Evolutionary conservation across 1,139 yeast species (phyloP), one percentile per base, ranked within the genome.

Genomic region (Geotrichum histeridarum): DNA sequence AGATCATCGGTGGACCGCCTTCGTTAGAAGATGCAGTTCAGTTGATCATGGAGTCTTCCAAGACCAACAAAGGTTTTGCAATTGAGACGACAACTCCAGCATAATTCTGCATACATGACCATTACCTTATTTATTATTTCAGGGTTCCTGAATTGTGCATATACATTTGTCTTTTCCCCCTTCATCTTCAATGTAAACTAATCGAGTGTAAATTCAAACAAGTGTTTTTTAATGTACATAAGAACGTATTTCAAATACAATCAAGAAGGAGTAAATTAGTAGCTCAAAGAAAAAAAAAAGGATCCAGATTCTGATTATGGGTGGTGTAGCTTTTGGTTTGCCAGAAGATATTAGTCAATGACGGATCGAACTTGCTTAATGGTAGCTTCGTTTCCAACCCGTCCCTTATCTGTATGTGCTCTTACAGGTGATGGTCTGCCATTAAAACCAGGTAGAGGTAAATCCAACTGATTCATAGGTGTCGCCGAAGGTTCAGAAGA

Each of bases 1-100:
- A 51, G n/a, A 59, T 64, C 4, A 63, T 60, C 9, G 67, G 67
- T 12, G 68, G 67, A 2, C 64, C 67, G 12, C 35, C 53, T 9
- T 51, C 53, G 14, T 17, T 58, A 15, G 62, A 58, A 9, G 64
- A 55, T 38, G 57, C 57, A 22, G 51, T 43, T 17, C 17, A 41
- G 30, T 27, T 9, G 2, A 41, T 41, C 22, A 41, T 41, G 9
- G 47, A 14, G 8, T 43, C 37, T 9, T 43, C 32, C 17, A 22
- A 22, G 27, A 3, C 27, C 3, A 5, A 5, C 5, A 22, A 22
- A 22, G 27, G 27, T 3, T 5, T 22, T 22, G 27, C 11, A 9
- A 7, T n/a, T 8, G 14, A 14, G 42, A 14, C 42, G 8, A 22
- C n/a, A n/a, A 37, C 39, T 8, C 12, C 39, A 37, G 15, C 15